Percentiles rank a stretch among this genome's conserved stretches.
Conservation (phyloP, 2,329 filamentous ascomycete genomes). For the Ophioceras dolichostomum region DNA sequence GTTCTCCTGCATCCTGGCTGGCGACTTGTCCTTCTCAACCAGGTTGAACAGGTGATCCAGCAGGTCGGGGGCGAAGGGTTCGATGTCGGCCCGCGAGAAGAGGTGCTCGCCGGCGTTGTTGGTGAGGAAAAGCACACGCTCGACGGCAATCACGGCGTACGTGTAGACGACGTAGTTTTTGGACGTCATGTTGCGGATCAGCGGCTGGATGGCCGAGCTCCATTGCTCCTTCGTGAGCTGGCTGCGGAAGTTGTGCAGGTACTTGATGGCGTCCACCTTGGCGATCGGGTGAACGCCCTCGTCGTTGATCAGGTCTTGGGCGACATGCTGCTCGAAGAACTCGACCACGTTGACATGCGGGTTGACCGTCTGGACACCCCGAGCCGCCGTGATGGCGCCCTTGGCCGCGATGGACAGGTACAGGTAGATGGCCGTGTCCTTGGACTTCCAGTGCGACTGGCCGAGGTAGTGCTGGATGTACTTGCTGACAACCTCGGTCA, state of each 20-base stretch:
- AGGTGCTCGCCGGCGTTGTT: conserved; percentile 65
- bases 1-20: conserved; percentile 95
- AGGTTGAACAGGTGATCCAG: conserved; percentile 83
- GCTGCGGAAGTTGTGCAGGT: conserved; percentile 91
- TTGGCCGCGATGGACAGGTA: conserved; percentile 92
- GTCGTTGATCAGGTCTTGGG: conserved; percentile 68
- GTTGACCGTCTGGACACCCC: conserved; percentile 87
- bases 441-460: conserved; percentile 85
- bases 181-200: conserved; percentile 84
- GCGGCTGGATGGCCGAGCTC: conserved; percentile 75
- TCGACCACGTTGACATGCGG: conserved; percentile 78
- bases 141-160: conserved; percentile 93
- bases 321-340: conserved; percentile 90
- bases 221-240: conserved; percentile 87
- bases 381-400: conserved; percentile 72
- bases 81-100: conserved; percentile 68
- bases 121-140: conserved; percentile 76
- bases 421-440: conserved; percentile 95
- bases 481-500: conserved; percentile 75
- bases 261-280: conserved; percentile 97
- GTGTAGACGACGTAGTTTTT: conserved; percentile 95
- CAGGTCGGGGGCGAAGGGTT: conserved; percentile 73
- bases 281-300: conserved; percentile 66
- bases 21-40: conserved; percentile 71
- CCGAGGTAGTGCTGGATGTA: conserved; percentile 82